Evolutionary conservation across 495 filamentous ascomycete species (phyloP).

Genomic region (Xylaria nigripes): DNA sequence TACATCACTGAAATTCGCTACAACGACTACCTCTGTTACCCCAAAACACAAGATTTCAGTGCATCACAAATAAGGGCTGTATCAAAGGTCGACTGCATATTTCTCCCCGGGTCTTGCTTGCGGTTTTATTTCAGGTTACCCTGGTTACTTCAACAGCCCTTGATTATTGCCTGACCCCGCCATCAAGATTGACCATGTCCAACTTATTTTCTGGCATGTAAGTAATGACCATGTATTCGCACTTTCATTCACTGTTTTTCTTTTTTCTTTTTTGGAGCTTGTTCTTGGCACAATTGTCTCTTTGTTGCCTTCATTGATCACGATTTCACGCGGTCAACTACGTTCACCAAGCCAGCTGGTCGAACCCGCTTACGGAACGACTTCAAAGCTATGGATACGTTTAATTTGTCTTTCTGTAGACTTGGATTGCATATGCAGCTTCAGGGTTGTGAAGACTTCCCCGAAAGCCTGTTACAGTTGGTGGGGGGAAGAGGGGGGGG

Average conservation of each 20-base stretch:
- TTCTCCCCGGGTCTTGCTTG: background rate
- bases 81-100: background rate
- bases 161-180: conserved; percentile 17
- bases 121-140: conserved; percentile 2
- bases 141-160: conserved; percentile 2
- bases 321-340: conserved; percentile 1
- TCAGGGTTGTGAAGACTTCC: background rate
- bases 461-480: background rate
- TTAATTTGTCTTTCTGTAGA: background rate
- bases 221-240: conserved; percentile 32
- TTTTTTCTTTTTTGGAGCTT: background rate
- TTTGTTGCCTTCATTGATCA: conserved; percentile 10
- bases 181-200: conserved; percentile 48
- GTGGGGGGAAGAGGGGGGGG: too few relatives aligned
- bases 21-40: background rate
- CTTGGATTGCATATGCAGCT: background rate
- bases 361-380: background rate
- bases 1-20: background rate
- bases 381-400: background rate
- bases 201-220: conserved; percentile 76
- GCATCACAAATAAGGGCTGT: conserved; percentile 1
- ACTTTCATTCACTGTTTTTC: background rate
- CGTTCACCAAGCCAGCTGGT: background rate
- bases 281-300: background rate
- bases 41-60: background rate